Conservation (phyloP, 2,329 filamentous ascomycete genomes). For the Triangularia setosa region DNA sequence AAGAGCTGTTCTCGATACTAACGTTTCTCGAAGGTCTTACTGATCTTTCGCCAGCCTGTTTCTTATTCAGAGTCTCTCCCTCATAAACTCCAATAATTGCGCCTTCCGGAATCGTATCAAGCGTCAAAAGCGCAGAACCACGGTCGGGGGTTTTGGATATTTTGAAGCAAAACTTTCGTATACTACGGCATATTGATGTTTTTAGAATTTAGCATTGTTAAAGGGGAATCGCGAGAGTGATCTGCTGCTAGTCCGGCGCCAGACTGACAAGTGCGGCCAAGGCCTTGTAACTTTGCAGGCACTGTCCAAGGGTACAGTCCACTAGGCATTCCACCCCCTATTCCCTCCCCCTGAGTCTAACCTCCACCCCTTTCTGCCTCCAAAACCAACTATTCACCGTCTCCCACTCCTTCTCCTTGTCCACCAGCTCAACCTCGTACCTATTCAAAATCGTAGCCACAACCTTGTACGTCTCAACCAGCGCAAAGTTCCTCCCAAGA, state of each 20-base stretch:
- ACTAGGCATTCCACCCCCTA: neutral
- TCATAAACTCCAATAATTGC: conserved; percentile 31
- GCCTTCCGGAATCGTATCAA: conserved; percentile 26
- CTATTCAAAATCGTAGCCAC: conserved; percentile 42
- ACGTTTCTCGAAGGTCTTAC: conserved; percentile 4
- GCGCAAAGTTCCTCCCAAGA: conserved; percentile 33
- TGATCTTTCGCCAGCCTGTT: conserved; percentile 13
- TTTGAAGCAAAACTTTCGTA: neutral
- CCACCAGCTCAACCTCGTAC: conserved; percentile 28
- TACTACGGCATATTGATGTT: neutral
- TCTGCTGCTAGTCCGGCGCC: no score
- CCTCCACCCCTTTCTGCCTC: conserved; percentile 12
- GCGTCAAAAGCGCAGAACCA: neutral
- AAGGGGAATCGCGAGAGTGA: no score
- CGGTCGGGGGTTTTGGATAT: neutral
- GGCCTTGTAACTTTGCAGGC: no score
- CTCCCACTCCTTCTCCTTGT: conserved; percentile 16
- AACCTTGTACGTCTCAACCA: conserved; percentile 34
- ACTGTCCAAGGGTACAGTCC: no score
- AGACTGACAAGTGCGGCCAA: no score
- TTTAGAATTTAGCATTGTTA: no score
- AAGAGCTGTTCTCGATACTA: conserved; percentile 1
- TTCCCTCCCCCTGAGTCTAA: neutral
- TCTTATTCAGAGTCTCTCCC: conserved; percentile 28
- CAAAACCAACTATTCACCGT: conserved; percentile 14